phyloP scores from a whole-genome alignment of 2,329 filamentous ascomycete genomes.

The Scytalidium sp. region DNA sequence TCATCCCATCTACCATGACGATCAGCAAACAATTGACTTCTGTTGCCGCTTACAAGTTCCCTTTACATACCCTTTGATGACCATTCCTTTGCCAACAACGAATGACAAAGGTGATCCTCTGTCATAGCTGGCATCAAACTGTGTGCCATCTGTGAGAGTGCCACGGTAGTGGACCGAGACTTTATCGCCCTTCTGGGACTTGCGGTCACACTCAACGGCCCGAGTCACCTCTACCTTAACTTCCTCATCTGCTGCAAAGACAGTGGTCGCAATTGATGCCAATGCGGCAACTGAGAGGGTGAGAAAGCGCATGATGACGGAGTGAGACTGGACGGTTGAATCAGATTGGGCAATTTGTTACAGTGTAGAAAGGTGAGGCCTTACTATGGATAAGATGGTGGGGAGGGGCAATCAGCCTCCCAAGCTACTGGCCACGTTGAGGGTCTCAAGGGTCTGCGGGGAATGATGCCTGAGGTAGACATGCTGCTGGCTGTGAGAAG shows the following conservation, averaged over 20 bases:
- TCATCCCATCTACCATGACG: conserved; percentile 71
- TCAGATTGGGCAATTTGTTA: background rate
- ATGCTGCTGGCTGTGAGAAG: too few relatives aligned
- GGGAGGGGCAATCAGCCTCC: background rate
- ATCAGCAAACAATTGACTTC: conserved; percentile 5
- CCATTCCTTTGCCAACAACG: conserved; percentile 73
- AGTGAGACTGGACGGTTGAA: background rate
- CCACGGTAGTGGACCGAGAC: conserved; percentile 88
- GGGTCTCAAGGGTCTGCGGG: too few relatives aligned
- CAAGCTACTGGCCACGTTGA: background rate
- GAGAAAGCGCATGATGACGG: conserved; percentile 26
- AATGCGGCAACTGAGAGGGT: conserved; percentile 24
- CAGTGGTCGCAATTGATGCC: conserved; percentile 19
- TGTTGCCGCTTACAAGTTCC: background rate
- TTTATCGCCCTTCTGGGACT: conserved; percentile 71
- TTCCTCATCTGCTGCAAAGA: conserved; percentile 38
- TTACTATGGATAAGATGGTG: background rate
- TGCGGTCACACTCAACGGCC: conserved; percentile 74
- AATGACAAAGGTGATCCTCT: conserved; percentile 75
- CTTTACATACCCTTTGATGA: conserved; percentile 76
- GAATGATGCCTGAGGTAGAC: background rate
- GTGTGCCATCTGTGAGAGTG: conserved; percentile 70
- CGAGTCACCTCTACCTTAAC: conserved; percentile 77
- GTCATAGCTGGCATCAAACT: conserved; percentile 87
- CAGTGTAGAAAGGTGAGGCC: background rate